Evolutionary conservation across 306 rosid genomes (phyloP).

Genomic region (Rosa multiflora): DNA sequence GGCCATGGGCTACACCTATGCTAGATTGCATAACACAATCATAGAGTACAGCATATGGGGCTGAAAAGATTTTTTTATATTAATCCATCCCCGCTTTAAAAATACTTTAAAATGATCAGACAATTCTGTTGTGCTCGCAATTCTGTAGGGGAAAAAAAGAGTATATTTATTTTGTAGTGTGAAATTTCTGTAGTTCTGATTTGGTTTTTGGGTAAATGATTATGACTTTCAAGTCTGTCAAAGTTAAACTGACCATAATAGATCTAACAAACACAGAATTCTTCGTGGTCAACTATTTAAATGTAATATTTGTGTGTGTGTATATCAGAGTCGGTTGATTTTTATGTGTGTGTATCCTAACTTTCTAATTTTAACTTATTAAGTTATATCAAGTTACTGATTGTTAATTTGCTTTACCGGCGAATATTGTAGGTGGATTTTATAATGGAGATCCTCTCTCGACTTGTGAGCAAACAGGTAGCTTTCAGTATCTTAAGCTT

Average conservation of each 20-base stretch:
- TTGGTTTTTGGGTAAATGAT: background rate
- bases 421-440: constrained; percentile 69
- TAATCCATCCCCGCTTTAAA: background rate
- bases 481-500: constrained; percentile 16
- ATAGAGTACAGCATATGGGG: background rate
- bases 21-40: background rate
- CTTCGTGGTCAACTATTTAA: background rate
- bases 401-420: constrained; percentile 14
- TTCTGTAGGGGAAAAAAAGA: background rate
- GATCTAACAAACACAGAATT: background rate
- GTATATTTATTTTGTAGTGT: background rate
- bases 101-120: background rate
- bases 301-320: background rate
- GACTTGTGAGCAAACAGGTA: constrained; percentile 94
- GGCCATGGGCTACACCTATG: background rate
- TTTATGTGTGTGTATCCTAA: background rate
- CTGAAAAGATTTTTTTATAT: background rate
- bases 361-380: background rate
- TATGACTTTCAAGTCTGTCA: background rate
- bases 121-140: background rate
- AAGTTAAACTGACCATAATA: background rate
- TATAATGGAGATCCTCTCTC: constrained; percentile 86
- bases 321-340: background rate
- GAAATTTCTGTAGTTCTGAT: background rate
- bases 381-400: constrained; percentile 2